Evolutionary conservation across 768 basidiomycete genomes (phyloP), one percentile per base, ranked within the genome.

Genomic region (Boletales sp.): DNA sequence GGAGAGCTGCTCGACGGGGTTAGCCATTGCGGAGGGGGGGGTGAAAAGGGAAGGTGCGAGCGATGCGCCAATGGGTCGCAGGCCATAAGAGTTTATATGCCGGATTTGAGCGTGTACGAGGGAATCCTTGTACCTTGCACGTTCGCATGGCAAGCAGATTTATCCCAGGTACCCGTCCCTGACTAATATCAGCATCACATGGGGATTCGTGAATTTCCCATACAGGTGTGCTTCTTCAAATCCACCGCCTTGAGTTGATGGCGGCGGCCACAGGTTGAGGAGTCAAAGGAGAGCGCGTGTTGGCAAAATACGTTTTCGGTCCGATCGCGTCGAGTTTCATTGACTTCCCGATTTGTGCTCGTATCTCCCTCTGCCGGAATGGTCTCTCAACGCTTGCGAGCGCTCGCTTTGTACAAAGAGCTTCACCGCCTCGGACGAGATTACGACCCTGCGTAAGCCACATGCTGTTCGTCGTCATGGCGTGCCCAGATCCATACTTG

Each of bases 361-460:
- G 1, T 17, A 13, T 8, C 10, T 19, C 34, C 48, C 31, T 18
- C 24, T 38, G 42, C 21, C 4, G 21, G 21, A 21, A 21, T 21
- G 10, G 32, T 14, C 32, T 76, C 79, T 39, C 63, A 59, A 4
- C 80, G 88, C 21, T 66, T 81, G 38, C 79, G 87, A 32, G 87
- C 82, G 1, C 69, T 90, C 8, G 76, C 82, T 0, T 70, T 92
- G 29, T 93, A 92, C 73, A 93, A 91, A 62, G 87, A 91, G 61
- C 77, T 93, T 8, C 83, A 86, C 56, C 75, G 87, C 48, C 78
- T 93, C 1, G 89, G 90, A 4, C 76, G 85, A 51, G 88, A 92
- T 41, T 90, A 91, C 56, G 90, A 93, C 62, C 82, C 87, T 40
- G 78, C 80, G 90, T 91, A 60, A 66, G 82, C 77, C 45, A 32